Evolutionary conservation across 1,284 basidiomycete species (phyloP).

Genomic region (Coriolopsis trogii): DNA sequence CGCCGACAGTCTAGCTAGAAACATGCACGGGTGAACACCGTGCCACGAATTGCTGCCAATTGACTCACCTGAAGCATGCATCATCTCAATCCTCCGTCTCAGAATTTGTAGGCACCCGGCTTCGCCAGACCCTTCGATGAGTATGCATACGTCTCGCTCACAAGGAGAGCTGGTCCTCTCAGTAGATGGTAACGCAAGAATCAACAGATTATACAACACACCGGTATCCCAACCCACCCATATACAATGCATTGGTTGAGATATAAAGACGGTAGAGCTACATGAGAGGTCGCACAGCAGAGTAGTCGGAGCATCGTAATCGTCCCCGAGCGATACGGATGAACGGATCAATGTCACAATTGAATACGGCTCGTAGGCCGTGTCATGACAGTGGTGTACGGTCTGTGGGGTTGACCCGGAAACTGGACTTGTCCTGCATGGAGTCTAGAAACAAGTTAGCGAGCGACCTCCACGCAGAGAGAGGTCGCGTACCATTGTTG

Average conservation of each 20-base stretch:
- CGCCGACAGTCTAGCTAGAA: too few species aligned
- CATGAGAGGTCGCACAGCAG: constrained; percentile 19
- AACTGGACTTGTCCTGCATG: constrained; percentile 82
- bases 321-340: too few species aligned
- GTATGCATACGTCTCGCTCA: background rate
- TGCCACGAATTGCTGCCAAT: too few species aligned
- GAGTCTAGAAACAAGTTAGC: constrained; percentile 50
- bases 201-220: constrained; percentile 8
- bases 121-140: too few species aligned
- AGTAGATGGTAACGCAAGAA: background rate
- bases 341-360: too few species aligned
- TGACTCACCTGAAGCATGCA: too few species aligned
- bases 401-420: constrained; percentile 59
- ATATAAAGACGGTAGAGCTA: constrained; percentile 18
- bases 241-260: constrained; percentile 14
- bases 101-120: too few species aligned
- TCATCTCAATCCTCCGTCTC: too few species aligned
- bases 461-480: background rate
- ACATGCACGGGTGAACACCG: too few species aligned
- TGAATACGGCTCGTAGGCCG: background rate
- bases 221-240: constrained; percentile 5
- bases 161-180: background rate
- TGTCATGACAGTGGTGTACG: constrained; percentile 47
- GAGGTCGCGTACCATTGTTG: constrained; percentile 66
- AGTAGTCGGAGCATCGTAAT: background rate